These are phyloP conservation scores for Phytopythium aichiense DNA, from an alignment of 352 stramenopile species.

Conservation along the genomic window DNA sequence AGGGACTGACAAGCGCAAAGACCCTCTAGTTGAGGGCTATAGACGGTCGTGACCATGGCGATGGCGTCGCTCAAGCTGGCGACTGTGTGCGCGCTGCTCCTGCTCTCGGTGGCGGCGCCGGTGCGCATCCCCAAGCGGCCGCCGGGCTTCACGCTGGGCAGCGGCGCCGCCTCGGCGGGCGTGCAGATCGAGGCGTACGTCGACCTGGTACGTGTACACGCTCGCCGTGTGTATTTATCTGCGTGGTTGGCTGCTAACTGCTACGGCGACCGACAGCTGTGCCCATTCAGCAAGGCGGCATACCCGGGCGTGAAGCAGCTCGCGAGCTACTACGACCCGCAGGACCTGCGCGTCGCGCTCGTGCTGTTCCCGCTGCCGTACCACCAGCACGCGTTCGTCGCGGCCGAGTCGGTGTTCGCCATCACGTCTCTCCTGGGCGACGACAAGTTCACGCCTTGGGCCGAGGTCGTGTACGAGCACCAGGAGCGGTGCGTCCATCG, in stretches of 20 bases:
- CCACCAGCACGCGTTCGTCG: conserved; percentile 65
- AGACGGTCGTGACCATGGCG: neutral
- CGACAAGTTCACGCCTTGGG: conserved; percentile 46
- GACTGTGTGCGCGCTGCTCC: conserved; percentile 7
- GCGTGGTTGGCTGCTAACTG: neutral
- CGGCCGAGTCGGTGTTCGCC: conserved; percentile 53
- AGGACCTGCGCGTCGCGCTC: conserved; percentile 55
- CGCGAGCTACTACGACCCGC: conserved; percentile 41
- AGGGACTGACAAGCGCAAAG: neutral
- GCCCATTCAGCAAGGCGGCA: conserved; percentile 56
- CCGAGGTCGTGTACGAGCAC: conserved; percentile 66
- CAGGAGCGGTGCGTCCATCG: conserved; percentile 45
- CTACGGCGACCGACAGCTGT: conserved; percentile 30
- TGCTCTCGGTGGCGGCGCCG: conserved; percentile 26
- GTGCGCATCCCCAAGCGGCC: conserved; percentile 53
- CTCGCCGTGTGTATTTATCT: neutral
- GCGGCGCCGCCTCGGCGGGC: conserved; percentile 33
- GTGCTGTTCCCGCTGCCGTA: conserved; percentile 69
- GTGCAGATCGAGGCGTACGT: conserved; percentile 81
- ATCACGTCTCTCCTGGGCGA: conserved; percentile 52
- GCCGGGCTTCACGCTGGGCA: conserved; percentile 61
- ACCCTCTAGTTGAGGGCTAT: neutral
- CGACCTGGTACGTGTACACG: conserved; percentile 37
- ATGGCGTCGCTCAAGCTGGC: conserved; percentile 9
- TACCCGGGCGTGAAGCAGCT: conserved; percentile 68